Base-by-base conservation (phyloP, 1,139 yeast genomes). In the Starmera stellimalicola region DNA sequence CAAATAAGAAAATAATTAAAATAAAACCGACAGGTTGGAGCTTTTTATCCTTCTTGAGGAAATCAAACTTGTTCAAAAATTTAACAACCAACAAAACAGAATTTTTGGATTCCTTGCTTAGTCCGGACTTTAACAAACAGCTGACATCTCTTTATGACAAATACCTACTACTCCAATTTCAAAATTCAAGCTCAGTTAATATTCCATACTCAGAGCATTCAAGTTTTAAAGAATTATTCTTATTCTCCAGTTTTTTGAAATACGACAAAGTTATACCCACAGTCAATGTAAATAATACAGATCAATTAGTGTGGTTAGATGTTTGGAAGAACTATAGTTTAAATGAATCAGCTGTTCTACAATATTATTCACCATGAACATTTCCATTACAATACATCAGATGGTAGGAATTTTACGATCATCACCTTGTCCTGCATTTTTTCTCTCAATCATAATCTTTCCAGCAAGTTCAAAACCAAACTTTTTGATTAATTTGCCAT, bases 141-240 rank as follows among this genome's bases (percentile, higher is more conserved):
- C 18, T 34, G 37, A 8, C 37, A 31, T 7, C 16, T 14, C n/a
- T 20, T n/a, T 33, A 42, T 32, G 37, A 51, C 24, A 23, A 10
- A 46, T 53, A 34, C 42, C 43, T 12, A 32, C 41, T 9, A 34
- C 40, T 4, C 44, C 50, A 34, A 47, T 65, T 29, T 40, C 43
- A 29, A 38, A 39, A 27, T 38, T 47, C 31, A 45, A 50, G 27
- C 46, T 61, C 39, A 24, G 33, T 40, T 47, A 59, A 73, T 24
- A 68, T 88, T 0, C 97, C 97, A 0, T 91, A 91, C 50, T 80
- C 94, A 48, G 98, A 91, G 52, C 98, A 91, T 58, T 85, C 95
- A 11, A 83, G 94, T 33, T 88, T 77, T 49, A 62, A 82, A 30
- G 97, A 91, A 49, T 63, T 91, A 32, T 65, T 77, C 7, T 67